Percentiles rank a stretch among this genome's conserved stretches.
phyloP scores from a whole-genome alignment of 805 yeast genomes.

The Teunomyces atbi region DNA sequence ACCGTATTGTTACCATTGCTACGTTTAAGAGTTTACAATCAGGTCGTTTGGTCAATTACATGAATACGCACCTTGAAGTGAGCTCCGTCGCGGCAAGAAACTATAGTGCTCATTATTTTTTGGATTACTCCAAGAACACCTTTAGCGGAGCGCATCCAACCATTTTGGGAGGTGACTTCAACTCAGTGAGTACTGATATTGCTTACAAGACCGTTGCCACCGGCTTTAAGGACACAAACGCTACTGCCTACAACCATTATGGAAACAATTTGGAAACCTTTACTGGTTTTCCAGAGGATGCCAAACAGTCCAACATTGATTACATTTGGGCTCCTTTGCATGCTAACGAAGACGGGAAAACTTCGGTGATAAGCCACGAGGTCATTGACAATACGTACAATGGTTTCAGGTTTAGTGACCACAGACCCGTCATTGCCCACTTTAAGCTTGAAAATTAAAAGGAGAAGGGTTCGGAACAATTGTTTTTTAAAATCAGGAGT shows the following conservation, averaged over 20 bases:
- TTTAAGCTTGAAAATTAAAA: constrained; percentile 10
- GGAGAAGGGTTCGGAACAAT: background rate
- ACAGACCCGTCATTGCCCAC: constrained; percentile 44
- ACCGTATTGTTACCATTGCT: constrained; percentile 39
- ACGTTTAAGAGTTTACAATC: constrained; percentile 19
- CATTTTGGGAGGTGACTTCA: constrained; percentile 57
- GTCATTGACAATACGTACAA: constrained; percentile 37
- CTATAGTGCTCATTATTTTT: constrained; percentile 44
- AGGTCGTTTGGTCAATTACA: constrained; percentile 22
- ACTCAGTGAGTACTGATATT: constrained; percentile 29
- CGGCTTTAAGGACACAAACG: constrained; percentile 29
- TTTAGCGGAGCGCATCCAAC: constrained; percentile 28
- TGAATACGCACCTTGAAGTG: constrained; percentile 54
- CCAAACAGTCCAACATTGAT: constrained; percentile 34
- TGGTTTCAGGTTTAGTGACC: constrained; percentile 43
- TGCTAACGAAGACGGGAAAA: constrained; percentile 13
- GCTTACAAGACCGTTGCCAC: constrained; percentile 35
- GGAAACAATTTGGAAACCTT: constrained; percentile 36
- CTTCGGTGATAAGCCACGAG: constrained; percentile 23
- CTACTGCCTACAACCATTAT: constrained; percentile 3
- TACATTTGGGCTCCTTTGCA: constrained; percentile 33
- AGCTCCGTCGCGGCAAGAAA: constrained; percentile 44
- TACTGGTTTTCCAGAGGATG: constrained; percentile 35
- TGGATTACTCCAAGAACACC: constrained; percentile 13
- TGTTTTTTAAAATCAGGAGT: background rate